Conservation (phyloP, 148 eudicot species). For the Amaranthus hypochondriacus region DNA sequence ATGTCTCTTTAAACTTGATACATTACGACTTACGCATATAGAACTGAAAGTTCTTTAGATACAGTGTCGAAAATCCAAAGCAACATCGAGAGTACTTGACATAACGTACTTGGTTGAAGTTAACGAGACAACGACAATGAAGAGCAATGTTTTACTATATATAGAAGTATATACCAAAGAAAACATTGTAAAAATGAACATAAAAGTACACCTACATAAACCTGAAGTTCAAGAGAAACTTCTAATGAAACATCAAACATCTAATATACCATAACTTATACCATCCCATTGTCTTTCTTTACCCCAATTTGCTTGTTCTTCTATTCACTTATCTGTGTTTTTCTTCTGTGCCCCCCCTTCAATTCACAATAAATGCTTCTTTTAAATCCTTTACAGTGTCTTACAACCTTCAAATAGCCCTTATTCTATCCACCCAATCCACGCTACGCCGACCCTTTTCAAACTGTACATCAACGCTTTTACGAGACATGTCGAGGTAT, state of each 20-base stretch:
- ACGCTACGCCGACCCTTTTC: conserved; percentile 81
- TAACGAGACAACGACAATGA: background rate
- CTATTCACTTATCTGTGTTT: conserved; percentile 17
- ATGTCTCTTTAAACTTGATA: too few relatives aligned
- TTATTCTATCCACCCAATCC: conserved; percentile 85
- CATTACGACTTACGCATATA: too few relatives aligned
- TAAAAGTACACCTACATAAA: conserved; percentile 8
- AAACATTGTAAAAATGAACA: background rate
- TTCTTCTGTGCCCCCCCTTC: conserved; percentile 6
- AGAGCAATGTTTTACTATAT: background rate
- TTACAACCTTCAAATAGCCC: conserved; percentile 21
- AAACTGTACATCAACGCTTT: conserved; percentile 64
- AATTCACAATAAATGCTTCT: conserved; percentile 9
- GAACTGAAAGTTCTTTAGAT: too few relatives aligned
- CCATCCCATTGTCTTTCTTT: conserved; percentile 13
- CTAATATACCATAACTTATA: conserved; percentile 17
- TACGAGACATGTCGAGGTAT: conserved; percentile 56
- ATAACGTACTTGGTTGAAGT: too few relatives aligned
- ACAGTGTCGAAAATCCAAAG: too few relatives aligned
- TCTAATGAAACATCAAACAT: conserved; percentile 4
- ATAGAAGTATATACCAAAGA: background rate
- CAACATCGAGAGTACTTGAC: too few relatives aligned
- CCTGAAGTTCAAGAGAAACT: conserved; percentile 10
- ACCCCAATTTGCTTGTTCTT: conserved; percentile 15
- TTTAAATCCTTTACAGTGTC: conserved; percentile 26